Conservation (phyloP, 768 basidiomycete genomes). For the Coprinopsis sp. region DNA sequence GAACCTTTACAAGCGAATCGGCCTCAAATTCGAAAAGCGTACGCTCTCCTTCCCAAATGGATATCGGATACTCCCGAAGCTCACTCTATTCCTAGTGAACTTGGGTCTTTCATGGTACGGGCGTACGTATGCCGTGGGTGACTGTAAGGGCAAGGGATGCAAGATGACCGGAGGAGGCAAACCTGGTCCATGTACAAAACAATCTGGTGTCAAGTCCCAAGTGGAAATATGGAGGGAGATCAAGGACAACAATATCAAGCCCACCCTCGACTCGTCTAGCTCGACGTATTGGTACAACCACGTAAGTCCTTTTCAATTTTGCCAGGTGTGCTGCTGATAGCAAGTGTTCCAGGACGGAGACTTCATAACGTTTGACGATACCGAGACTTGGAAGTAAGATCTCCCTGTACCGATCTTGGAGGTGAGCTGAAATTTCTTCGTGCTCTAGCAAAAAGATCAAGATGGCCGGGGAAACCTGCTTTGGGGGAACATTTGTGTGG, state of each 20-base stretch:
- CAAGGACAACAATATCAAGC: background rate
- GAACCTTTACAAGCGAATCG: conserved; percentile 15
- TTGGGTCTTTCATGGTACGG: conserved; percentile 21
- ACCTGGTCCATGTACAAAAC: conserved; percentile 2
- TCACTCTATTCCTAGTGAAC: conserved; percentile 8
- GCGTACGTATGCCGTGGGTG: conserved; percentile 12
- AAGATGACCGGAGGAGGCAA: conserved; percentile 3
- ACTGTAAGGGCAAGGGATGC: conserved; percentile 1
- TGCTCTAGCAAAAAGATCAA: background rate
- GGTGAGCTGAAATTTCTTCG: background rate
- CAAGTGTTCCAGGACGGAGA: background rate
- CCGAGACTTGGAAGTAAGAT: background rate
- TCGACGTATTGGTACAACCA: conserved; percentile 6
- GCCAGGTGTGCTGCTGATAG: no score
- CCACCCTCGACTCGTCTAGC: background rate
- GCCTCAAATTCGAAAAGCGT: conserved; percentile 15
- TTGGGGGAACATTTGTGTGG: conserved; percentile 1
- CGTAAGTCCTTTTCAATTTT: background rate
- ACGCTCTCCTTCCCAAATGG: background rate
- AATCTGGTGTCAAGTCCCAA: conserved; percentile 4
- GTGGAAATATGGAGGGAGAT: background rate
- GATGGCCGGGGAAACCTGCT: background rate
- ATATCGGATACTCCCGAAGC: background rate
- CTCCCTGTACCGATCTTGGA: background rate
- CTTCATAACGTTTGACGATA: background rate